Base-by-base conservation (phyloP, 352 stramenopile genomes). In the Pythium monospermum region DNA sequence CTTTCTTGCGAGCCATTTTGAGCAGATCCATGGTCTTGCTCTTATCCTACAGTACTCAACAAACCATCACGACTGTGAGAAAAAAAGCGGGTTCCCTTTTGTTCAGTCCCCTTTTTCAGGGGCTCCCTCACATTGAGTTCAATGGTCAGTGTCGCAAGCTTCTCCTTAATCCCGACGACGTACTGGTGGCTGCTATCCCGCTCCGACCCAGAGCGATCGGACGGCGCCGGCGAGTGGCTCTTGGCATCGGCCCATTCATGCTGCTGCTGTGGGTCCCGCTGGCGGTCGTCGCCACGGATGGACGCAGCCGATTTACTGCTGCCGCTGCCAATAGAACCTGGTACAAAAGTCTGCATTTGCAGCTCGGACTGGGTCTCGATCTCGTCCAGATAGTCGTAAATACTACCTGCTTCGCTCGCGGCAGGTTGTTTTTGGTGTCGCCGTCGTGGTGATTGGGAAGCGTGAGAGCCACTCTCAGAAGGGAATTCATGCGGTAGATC, bases 21-120 rank as follows among this genome's bases (percentile, higher is more conserved):
- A 92, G 70, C 57, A 90, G 31, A 37, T 90, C 78, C 11, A 90
- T 88, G n/a, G 81, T 92, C 53, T 92, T 87, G 30, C 68, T 83
- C 47, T 92, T 92, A 61, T 90, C 81, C 81, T 92, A 44, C 22
- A 19, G 6, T 16, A 26, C 21, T 3, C 6, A 4, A 28, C 23
- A 0, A 38, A 28, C 7, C 32, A 52, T 2, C 2, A 19, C 27
- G 59, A 33, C 59, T 4, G 19, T 45, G 35, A 27, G 11, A 37
- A 23, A 6, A 6, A 36, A 5, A 38, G 12, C 31, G n/a, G 8
- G n/a, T n/a, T n/a, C n/a, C n/a, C n/a, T n/a, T n/a, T n/a, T n/a
- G n/a, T n/a, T n/a, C n/a, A n/a, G n/a, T n/a, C n/a, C n/a, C n/a
- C n/a, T n/a, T n/a, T n/a, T n/a, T n/a, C n/a, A n/a, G n/a, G n/a